Conservation (phyloP, 73 alveolate species). For the Paramecium caudatum region DNA sequence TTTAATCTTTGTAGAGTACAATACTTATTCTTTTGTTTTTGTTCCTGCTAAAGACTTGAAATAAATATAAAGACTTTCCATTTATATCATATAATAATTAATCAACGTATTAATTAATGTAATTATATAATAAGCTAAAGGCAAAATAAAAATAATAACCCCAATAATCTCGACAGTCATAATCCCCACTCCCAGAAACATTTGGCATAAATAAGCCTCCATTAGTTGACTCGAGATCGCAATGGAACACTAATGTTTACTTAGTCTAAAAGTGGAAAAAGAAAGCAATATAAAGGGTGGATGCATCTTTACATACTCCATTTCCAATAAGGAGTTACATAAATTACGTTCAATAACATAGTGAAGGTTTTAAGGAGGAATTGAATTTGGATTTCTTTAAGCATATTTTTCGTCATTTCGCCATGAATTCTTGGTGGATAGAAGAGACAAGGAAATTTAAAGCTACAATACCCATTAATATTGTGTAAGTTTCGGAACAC, state of each 20-base stretch:
- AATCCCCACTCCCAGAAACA: too few species aligned
- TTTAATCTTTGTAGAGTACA: background rate
- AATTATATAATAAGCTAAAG: too few species aligned
- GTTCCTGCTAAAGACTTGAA: constrained; percentile 21
- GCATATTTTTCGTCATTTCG: constrained; percentile 52
- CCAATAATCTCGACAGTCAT: too few species aligned
- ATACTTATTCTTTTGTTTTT: background rate
- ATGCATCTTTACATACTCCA: background rate
- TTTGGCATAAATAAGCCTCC: too few species aligned
- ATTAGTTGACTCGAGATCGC: constrained; percentile 34
- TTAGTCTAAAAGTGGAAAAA: constrained; percentile 39
- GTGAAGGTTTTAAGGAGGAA: constrained; percentile 37
- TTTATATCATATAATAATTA: too few species aligned
- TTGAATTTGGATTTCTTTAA: constrained; percentile 39
- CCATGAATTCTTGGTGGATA: constrained; percentile 33
- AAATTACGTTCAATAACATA: constrained; percentile 29
- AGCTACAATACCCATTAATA: background rate
- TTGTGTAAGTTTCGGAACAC: background rate
- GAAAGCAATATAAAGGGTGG: constrained; percentile 19
- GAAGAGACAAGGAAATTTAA: constrained; percentile 22
- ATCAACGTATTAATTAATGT: too few species aligned
- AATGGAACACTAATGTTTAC: constrained; percentile 55
- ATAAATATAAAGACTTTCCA: too few species aligned
- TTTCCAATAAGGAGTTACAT: constrained; percentile 18
- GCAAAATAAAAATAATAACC: too few species aligned